These are phyloP conservation scores for Dalbergia cultrata DNA, from an alignment of 306 rosid genomes.

Conservation along the genomic window DNA sequence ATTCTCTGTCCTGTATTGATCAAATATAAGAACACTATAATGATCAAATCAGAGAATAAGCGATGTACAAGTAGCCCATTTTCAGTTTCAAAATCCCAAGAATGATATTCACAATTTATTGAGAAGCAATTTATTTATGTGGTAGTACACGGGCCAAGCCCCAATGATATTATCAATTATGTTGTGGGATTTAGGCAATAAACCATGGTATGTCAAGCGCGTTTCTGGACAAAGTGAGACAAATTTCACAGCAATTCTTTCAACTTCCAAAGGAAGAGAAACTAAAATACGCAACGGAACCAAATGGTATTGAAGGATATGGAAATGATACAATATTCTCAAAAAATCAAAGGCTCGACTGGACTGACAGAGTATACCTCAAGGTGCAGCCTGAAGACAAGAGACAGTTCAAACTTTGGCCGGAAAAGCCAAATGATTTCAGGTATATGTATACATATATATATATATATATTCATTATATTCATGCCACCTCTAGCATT, in stretches of 20 bases:
- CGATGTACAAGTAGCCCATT: not conserved
- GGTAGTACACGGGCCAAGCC: not conserved
- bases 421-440: constrained; percentile 59
- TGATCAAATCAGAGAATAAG: too few relatives aligned
- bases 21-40: not conserved
- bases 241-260: constrained; percentile 54
- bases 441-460: constrained; percentile 53
- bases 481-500: not conserved
- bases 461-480: too few relatives aligned
- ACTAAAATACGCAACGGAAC: constrained; percentile 52
- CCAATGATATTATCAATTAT: not conserved
- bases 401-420: constrained; percentile 68
- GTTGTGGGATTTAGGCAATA: constrained; percentile 50
- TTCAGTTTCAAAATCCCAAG: not conserved
- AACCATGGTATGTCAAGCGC: constrained; percentile 55
- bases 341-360: constrained; percentile 67
- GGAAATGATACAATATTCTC: constrained; percentile 57
- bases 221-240: constrained; percentile 51
- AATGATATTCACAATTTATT: not conserved
- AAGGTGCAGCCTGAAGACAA: constrained; percentile 60
- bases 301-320: constrained; percentile 61
- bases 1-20: not conserved
- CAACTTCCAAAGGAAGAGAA: constrained; percentile 61
- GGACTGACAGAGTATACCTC: constrained; percentile 74
- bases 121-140: not conserved